A percentile compares a stretch with the other conserved stretches of the same genome.
phyloP scores from a whole-genome alignment of 129 eudicot species.

The carrot (Daucus carota) region DH1_v3.0 NC_030384.2:24163001-24163500 shows the following conservation, averaged over 20 bases:
- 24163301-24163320: conserved; percentile 83
- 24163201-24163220: conserved; percentile 95
- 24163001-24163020: conserved; percentile 36
- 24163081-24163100: conserved; percentile 73
- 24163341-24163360: conserved; percentile 89
- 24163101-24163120: conserved; percentile 88
- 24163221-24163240: conserved; percentile 89
- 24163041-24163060: conserved; percentile 75
- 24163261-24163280: conserved; percentile 70
- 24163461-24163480: too few relatives aligned
- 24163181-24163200: conserved; percentile 57
- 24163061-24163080: conserved; percentile 53
- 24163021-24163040: conserved; percentile 83
- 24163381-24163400: too few relatives aligned
- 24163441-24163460: too few relatives aligned
- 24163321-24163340: conserved; percentile 78
- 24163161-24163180: conserved; percentile 97
- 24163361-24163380: conserved; percentile 41
- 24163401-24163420: too few relatives aligned
- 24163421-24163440: too few relatives aligned
- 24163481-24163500: too few relatives aligned
- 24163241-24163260: conserved; percentile 62
- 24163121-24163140: conserved; percentile 72
- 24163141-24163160: conserved; percentile 76
- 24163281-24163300: conserved; percentile 64